phyloP scores from a whole-genome alignment of 495 filamentous ascomycete genomes.

The Cudoniella acicularis region DNA sequence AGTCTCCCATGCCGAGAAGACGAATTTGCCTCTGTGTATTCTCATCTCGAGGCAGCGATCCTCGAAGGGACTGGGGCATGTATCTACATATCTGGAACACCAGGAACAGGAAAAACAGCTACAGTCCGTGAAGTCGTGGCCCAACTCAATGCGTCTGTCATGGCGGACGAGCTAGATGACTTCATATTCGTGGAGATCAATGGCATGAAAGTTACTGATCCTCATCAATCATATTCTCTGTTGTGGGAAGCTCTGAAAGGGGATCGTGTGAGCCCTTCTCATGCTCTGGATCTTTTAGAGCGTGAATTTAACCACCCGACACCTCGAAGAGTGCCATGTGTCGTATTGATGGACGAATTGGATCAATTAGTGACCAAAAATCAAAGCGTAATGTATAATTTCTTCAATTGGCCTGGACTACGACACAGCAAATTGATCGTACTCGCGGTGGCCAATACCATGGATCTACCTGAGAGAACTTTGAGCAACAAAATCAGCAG shows the following conservation, averaged over 20 bases:
- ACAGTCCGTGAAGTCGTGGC: conserved; percentile 94
- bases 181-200: conserved; percentile 99
- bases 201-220: conserved; percentile 98
- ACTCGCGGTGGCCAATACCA: conserved; percentile 96
- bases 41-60: conserved; percentile 91
- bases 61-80: conserved; percentile 89
- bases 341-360: conserved; percentile 98
- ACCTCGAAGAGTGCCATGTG: conserved; percentile 88
- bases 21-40: conserved; percentile 89
- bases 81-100: conserved; percentile 99
- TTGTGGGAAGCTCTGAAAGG: conserved; percentile 96
- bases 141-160: conserved; percentile 79
- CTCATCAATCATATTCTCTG: conserved; percentile 91
- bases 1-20: conserved; percentile 87
- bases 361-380: conserved; percentile 97
- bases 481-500: conserved; percentile 97
- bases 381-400: conserved; percentile 99
- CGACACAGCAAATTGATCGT: conserved; percentile 91
- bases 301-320: conserved; percentile 86
- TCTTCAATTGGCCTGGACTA: conserved; percentile 99
- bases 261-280: conserved; percentile 85
- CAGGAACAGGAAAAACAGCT: conserved; percentile 97
- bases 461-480: conserved; percentile 97
- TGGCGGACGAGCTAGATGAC: conserved; percentile 90
- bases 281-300: conserved; percentile 87